Evolutionary conservation across 2,329 filamentous ascomycete species (phyloP).

Genomic region (Claviceps arundinis): DNA sequence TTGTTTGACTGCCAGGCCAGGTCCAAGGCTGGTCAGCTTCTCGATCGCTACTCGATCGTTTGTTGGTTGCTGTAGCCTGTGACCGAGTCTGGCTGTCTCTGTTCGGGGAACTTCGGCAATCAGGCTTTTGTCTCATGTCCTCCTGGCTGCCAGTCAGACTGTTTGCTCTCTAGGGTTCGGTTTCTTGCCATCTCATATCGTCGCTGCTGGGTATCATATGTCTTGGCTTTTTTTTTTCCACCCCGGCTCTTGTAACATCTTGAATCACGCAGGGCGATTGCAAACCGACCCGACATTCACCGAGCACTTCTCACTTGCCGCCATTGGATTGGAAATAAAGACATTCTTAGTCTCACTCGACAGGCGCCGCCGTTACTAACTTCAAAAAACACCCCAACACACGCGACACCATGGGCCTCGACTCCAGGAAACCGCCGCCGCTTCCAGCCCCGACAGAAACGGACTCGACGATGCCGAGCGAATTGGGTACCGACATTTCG

Average conservation of each 20-base stretch:
- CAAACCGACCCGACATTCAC: background rate
- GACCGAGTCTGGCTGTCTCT: background rate
- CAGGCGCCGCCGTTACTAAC: slow-evolving; percentile 1
- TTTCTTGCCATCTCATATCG: background rate
- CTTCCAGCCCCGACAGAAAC: slow-evolving; percentile 71
- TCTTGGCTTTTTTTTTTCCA: slow-evolving; percentile 12
- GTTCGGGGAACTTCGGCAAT: background rate
- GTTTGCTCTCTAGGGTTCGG: slow-evolving; percentile 1
- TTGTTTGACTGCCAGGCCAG: background rate
- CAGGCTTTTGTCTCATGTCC: background rate
- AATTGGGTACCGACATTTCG: slow-evolving; percentile 52
- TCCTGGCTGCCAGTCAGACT: slow-evolving; percentile 2
- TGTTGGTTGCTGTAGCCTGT: background rate
- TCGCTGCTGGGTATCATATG: slow-evolving; percentile 14
- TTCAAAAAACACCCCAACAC: slow-evolving; percentile 5
- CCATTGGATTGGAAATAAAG: background rate
- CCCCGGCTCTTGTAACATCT: slow-evolving; percentile 9
- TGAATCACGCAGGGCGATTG: background rate
- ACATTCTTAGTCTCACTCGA: background rate
- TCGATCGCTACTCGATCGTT: background rate
- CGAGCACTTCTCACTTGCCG: background rate
- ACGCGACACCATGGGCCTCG: slow-evolving; percentile 37
- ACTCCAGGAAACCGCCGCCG: slow-evolving; percentile 46
- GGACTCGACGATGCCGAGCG: slow-evolving; percentile 48
- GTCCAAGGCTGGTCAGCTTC: background rate